A percentile compares a stretch with the other conserved stretches of the same genome.
phyloP scores from a whole-genome alignment of 306 rosid species.

The Prunus salicina region DNA sequence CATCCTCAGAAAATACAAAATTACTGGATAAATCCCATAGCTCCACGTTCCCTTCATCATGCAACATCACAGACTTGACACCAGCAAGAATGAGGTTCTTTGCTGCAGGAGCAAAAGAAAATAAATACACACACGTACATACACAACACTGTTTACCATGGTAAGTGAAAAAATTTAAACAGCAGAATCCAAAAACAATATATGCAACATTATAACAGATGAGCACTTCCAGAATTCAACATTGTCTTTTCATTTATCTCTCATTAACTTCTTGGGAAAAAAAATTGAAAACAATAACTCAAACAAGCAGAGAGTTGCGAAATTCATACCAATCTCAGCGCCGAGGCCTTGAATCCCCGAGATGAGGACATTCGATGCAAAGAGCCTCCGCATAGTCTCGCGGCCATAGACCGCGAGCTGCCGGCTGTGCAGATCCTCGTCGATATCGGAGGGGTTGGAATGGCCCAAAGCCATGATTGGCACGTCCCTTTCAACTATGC shows the following conservation, averaged over 20 bases:
- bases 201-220: background rate
- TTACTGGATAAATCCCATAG: conserved; percentile 82
- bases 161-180: background rate
- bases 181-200: background rate
- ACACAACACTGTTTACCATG: background rate
- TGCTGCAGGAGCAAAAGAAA: conserved; percentile 46
- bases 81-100: conserved; percentile 95
- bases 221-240: background rate
- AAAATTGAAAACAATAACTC: background rate
- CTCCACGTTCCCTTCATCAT: conserved; percentile 76
- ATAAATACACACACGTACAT: background rate
- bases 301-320: background rate
- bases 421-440: conserved; percentile 97
- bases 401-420: conserved; percentile 97
- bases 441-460: conserved; percentile 54
- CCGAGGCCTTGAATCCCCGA: conserved; percentile 97
- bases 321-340: conserved; percentile 75
- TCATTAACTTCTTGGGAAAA: background rate
- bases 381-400: conserved; percentile 88
- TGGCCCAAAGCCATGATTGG: conserved; percentile 64
- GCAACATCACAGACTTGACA: conserved; percentile 85
- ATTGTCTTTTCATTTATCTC: background rate
- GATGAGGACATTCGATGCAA: conserved; percentile 70
- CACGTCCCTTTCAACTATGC: conserved; percentile 29
- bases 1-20: conserved; percentile 64